Percentiles rank a stretch among this genome's conserved stretches.
Conservation (phyloP, 257 asterid genomes). For the Haberlea rhodopensis region DNA sequence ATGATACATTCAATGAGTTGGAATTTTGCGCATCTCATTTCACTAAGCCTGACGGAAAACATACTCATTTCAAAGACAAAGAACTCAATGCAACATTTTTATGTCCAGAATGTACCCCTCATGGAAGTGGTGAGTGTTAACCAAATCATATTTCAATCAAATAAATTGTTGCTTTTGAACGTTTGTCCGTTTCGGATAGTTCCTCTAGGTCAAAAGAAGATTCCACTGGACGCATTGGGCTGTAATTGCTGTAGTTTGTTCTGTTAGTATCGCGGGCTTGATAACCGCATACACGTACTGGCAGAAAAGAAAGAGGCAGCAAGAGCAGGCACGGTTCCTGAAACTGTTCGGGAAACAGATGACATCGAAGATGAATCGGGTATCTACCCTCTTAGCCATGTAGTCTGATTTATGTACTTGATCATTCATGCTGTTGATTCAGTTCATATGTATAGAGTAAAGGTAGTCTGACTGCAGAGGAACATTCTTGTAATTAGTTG, state of each 20-base stretch:
- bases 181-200: conserved; percentile 33
- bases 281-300: conserved; percentile 47
- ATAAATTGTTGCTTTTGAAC: conserved; percentile 1
- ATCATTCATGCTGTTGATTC: too few species aligned
- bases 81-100: conserved; percentile 45
- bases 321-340: conserved; percentile 75
- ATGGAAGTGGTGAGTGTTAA: conserved; percentile 30
- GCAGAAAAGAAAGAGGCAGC: conserved; percentile 63
- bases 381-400: conserved; percentile 51
- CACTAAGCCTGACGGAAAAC: conserved; percentile 48
- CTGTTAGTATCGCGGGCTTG: conserved; percentile 37
- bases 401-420: too few species aligned
- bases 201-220: conserved; percentile 28
- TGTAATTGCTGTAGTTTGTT: conserved; percentile 29
- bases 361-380: conserved; percentile 68
- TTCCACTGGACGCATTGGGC: conserved; percentile 45
- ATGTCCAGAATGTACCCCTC: conserved; percentile 41
- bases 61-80: conserved; percentile 35
- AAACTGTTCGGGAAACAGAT: conserved; percentile 56
- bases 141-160: background rate
- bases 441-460: too few species aligned
- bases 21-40: conserved; percentile 82
- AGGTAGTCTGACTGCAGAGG: too few species aligned
- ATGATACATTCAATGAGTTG: conserved; percentile 71
- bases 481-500: too few species aligned